A percentile compares a stretch with the other conserved stretches of the same genome.
Evolutionary conservation across 345 rosid genomes (phyloP).

Genomic region (Bruguiera gymnorhiza): DNA sequence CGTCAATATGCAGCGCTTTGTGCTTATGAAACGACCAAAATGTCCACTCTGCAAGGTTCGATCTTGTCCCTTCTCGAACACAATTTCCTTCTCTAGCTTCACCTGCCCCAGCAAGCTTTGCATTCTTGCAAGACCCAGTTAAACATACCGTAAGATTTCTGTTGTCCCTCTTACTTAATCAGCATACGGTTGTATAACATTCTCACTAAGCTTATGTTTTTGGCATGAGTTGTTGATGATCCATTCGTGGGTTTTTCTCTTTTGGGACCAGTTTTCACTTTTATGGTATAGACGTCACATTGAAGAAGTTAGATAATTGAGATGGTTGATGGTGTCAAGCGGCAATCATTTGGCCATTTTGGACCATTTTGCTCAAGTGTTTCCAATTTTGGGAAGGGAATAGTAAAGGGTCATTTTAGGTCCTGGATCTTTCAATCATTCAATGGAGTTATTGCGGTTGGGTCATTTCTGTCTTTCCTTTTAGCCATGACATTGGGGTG

Average conservation of each 20-base stretch:
- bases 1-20: too few species aligned
- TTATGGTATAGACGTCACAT: neutral
- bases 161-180: neutral
- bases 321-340: slow-evolving; percentile 25
- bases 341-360: slow-evolving; percentile 26
- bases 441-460: slow-evolving; percentile 34
- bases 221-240: neutral
- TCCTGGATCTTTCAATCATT: slow-evolving; percentile 38
- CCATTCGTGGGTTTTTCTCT: neutral
- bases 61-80: too few species aligned
- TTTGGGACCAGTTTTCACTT: neutral
- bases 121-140: too few species aligned
- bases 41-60: too few species aligned
- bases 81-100: too few species aligned
- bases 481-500: slow-evolving; percentile 41
- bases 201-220: neutral
- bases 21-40: too few species aligned
- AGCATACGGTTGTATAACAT: neutral
- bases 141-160: too few species aligned
- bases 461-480: slow-evolving; percentile 41
- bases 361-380: slow-evolving; percentile 24
- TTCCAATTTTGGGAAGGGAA: slow-evolving; percentile 29
- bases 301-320: slow-evolving; percentile 12
- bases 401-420: slow-evolving; percentile 31
- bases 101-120: too few species aligned